Evolutionary conservation across 352 stramenopile genomes (phyloP).

Genomic region (Pythium diclinum): DNA sequence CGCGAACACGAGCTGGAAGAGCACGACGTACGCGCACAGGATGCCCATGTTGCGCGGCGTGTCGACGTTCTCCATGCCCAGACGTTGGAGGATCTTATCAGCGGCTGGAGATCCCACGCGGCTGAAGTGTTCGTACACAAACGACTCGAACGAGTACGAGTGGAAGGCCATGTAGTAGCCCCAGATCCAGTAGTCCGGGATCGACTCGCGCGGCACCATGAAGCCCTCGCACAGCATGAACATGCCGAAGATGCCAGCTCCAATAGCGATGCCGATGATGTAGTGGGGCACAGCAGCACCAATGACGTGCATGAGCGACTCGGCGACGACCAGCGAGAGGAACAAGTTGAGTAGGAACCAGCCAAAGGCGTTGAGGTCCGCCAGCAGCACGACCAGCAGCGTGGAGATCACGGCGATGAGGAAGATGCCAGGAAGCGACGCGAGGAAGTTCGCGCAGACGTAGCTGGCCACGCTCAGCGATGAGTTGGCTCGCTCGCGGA

Average conservation of each 20-base stretch:
- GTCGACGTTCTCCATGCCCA: slow-evolving; percentile 31
- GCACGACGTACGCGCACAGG: slow-evolving; percentile 22
- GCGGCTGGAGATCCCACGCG: slow-evolving; percentile 4
- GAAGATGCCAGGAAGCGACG: slow-evolving; percentile 44
- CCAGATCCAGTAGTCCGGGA: slow-evolving; percentile 49
- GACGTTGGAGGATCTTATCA: slow-evolving; percentile 24
- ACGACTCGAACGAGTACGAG: slow-evolving; percentile 50
- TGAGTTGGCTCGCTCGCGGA: slow-evolving; percentile 80
- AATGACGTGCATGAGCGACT: slow-evolving; percentile 81
- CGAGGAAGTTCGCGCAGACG: slow-evolving; percentile 52
- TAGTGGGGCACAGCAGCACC: slow-evolving; percentile 76
- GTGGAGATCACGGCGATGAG: slow-evolving; percentile 50
- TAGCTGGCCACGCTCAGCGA: slow-evolving; percentile 62
- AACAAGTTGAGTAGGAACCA: slow-evolving; percentile 47
- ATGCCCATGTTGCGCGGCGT: slow-evolving; percentile 30
- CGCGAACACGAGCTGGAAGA: slow-evolving; percentile 38
- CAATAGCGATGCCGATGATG: slow-evolving; percentile 86
- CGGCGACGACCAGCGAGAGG: slow-evolving; percentile 61
- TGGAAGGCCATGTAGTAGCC: slow-evolving; percentile 59
- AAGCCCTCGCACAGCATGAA: slow-evolving; percentile 88
- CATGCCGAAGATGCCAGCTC: slow-evolving; percentile 78
- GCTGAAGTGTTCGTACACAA: slow-evolving; percentile 52
- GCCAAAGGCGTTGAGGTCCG: slow-evolving; percentile 34
- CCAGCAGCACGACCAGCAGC: slow-evolving; percentile 32
- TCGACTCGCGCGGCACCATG: slow-evolving; percentile 58